Percentiles rank a stretch among this genome's conserved stretches.
phyloP scores from a whole-genome alignment of 1,284 basidiomycete species.

The Prillingera fragicola region DNA sequence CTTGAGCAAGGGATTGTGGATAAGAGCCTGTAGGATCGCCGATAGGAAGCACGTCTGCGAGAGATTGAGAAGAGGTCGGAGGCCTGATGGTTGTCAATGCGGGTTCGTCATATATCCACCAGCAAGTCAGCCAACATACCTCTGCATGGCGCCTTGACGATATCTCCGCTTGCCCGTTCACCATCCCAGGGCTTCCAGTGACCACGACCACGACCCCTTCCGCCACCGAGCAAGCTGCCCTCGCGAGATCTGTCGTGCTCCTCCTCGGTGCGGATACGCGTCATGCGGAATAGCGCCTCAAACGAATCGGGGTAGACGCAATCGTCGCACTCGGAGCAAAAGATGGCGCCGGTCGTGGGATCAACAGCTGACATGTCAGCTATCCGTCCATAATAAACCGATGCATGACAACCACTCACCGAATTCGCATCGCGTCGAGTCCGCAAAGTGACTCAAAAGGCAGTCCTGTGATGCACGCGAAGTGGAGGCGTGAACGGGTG shows the following conservation, averaged over 20 bases:
- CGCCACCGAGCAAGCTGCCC: constrained; percentile 52
- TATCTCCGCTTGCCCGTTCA: constrained; percentile 3
- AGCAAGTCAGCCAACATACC: constrained; percentile 20
- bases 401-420: constrained; percentile 53
- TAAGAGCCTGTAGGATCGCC: constrained; percentile 84
- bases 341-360: constrained; percentile 56
- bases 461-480: constrained; percentile 52
- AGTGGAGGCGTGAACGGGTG: constrained; percentile 48
- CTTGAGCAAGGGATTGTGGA: constrained; percentile 84
- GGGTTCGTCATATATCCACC: not conserved
- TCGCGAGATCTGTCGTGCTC: constrained; percentile 53
- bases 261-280: constrained; percentile 54
- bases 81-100: too few species aligned
- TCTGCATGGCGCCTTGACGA: constrained; percentile 22
- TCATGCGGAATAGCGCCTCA: constrained; percentile 47
- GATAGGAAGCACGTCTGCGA: constrained; percentile 90
- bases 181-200: constrained; percentile 32
- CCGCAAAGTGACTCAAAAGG: constrained; percentile 27
- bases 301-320: constrained; percentile 55
- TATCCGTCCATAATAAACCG: not conserved
- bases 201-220: constrained; percentile 28
- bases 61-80: constrained; percentile 82
- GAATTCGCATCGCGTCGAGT: constrained; percentile 53
- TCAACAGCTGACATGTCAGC: constrained; percentile 53
- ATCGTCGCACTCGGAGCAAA: constrained; percentile 58